Evolutionary conservation across 495 filamentous ascomycete species (phyloP), one percentile per base, ranked within the genome.

Genomic region (Talaromyces nanjingensis): DNA sequence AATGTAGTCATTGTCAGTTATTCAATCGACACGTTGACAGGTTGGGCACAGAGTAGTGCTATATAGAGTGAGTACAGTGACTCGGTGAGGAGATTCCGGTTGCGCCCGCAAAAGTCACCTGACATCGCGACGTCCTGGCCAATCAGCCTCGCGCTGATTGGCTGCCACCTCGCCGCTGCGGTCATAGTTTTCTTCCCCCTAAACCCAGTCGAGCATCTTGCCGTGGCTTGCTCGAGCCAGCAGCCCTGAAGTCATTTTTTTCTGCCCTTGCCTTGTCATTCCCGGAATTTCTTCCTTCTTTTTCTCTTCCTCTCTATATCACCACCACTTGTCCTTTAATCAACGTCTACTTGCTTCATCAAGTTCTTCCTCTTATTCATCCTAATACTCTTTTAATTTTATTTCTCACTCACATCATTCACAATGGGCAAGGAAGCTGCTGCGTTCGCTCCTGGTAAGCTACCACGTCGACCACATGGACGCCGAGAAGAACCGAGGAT

Each of bases 401-500:
- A 59, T 59, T 37, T 34, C 20, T 61, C 42, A 18, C 55, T 55
- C 65, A 72, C 62, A 65, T 65, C 65, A 67, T 42, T 74, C 77
- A 77, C 67, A 76, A 83, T 80, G 79, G 72, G 74, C 69, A 79
- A 76, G 71, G 72, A 74, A 64, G 74, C 69, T 72, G 60, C 60
- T 42, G 22, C 22, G 25, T 62, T 53, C 47, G 22, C 60, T 29
- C 45, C 60, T 53, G 60, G 60, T 62, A 62, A 62, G 60, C 39
- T 37, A 20, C 60, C 16, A 33, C 39, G 25, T 22, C 25, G 9
- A 25, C 31, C 11, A 25, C 9, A 31, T 25, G 45, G 45, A 49
- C 45, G 45, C 18, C 45, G 45, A 42, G 14, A 42, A 37, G 45
- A 20, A 49, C 18, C n/a, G 45, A 49, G 45, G 45, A 45, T 27